Conservation (phyloP, 2,329 filamentous ascomycete genomes). For the Botryotinia calthae region DNA sequence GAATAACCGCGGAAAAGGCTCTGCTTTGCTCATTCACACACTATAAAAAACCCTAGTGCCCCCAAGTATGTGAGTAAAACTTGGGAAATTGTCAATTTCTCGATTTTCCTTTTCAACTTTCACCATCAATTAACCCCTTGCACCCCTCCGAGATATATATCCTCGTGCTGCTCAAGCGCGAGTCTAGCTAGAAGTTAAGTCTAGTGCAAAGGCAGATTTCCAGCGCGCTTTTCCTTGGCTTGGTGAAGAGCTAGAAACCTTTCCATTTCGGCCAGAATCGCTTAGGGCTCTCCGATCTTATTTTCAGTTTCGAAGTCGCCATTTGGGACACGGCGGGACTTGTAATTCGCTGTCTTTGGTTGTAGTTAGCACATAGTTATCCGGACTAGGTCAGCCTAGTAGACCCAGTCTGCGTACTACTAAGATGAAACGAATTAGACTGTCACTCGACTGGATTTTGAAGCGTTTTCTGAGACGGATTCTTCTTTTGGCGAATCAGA, state of each 20-base stretch:
- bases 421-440: too few relatives aligned
- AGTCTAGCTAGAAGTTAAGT: background rate
- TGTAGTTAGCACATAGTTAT: background rate
- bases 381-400: background rate
- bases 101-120: background rate
- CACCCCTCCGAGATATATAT: background rate
- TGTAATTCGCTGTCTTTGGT: background rate
- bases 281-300: background rate
- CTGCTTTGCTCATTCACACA: background rate
- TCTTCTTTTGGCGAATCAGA: background rate
- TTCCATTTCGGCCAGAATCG: background rate
- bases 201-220: background rate
- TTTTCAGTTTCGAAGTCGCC: background rate
- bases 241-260: background rate
- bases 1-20: too few relatives aligned
- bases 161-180: background rate
- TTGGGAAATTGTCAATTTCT: background rate
- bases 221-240: background rate
- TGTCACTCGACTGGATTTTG: background rate
- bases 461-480: background rate
- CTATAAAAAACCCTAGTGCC: background rate
- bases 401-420: too few relatives aligned
- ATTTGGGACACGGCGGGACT: background rate
- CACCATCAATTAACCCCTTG: background rate
- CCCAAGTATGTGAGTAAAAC: background rate